These are phyloP conservation scores for Trichosanthes truncata DNA, from an alignment of 306 rosid species.

Conservation along the genomic window DNA sequence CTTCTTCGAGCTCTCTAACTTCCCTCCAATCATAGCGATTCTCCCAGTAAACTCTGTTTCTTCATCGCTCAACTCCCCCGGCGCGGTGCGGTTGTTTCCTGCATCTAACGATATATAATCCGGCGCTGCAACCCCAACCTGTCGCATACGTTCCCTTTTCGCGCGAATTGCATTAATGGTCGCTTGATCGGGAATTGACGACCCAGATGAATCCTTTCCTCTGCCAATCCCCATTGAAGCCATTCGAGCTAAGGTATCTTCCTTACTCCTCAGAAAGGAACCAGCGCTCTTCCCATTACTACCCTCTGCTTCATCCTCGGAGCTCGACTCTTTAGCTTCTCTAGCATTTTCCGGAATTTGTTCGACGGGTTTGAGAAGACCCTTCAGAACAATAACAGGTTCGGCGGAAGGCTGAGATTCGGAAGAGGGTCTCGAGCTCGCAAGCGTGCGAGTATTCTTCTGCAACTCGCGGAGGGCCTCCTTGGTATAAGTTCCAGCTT, in stretches of 20 bases:
- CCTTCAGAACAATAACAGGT: slow-evolving; percentile 58
- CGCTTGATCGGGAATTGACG: slow-evolving; percentile 49
- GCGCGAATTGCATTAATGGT: slow-evolving; percentile 69
- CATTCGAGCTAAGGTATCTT: slow-evolving; percentile 34
- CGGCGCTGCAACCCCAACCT: slow-evolving; percentile 53
- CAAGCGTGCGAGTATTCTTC: slow-evolving; percentile 87
- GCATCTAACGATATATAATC: slow-evolving; percentile 80
- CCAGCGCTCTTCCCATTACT: slow-evolving; percentile 7
- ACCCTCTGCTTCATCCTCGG: slow-evolving; percentile 26
- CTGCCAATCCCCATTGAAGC: slow-evolving; percentile 47
- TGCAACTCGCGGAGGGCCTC: slow-evolving; percentile 89
- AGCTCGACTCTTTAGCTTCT: slow-evolving; percentile 23
- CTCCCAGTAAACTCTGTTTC: slow-evolving; percentile 72
- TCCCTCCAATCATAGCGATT: slow-evolving; percentile 77
- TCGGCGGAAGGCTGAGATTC: slow-evolving; percentile 58
- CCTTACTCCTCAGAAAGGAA: slow-evolving; percentile 20
- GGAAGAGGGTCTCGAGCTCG: slow-evolving; percentile 39
- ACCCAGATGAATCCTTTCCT: slow-evolving; percentile 32
- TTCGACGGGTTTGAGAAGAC: slow-evolving; percentile 50
- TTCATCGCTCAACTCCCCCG: slow-evolving; percentile 85
- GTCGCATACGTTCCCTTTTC: slow-evolving; percentile 62
- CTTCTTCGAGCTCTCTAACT: slow-evolving; percentile 49
- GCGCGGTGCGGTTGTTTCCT: slow-evolving; percentile 82
- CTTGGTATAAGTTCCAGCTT: slow-evolving; percentile 78
- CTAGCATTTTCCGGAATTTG: slow-evolving; percentile 14